Base-by-base conservation (phyloP, 176 grass and related monocot genomes). In the Zoysia japonica region DNA sequence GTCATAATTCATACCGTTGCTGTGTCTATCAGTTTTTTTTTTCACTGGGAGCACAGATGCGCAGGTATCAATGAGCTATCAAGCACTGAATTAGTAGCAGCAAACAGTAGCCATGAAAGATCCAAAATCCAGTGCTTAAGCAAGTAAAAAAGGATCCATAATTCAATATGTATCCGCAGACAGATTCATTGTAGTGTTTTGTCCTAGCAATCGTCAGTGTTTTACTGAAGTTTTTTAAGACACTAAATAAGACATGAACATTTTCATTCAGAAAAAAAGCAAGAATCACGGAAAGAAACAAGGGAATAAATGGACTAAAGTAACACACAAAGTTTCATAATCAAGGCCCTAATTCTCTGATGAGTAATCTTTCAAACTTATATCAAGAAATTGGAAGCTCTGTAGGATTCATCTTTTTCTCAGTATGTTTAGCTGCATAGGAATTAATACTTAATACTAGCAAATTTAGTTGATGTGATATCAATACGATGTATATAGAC, bases 291-390 rank as follows among this genome's bases (percentile, higher is more conserved):
- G 9, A 36, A 68, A 45, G 1, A 19, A 62, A 11, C 16, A n/a
- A 78, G 13, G 14, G 9, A 82, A 50, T 72, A 2, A 66, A 35
- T 59, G 28, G 28, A 28, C 28, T 28, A 15, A 75, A 37, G 2
- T 56, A 56, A 84, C 54, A 85, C 86, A 7, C 57, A 94, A 90
- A 83, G 90, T 94, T 92, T 94, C 82, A n/a, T 98, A 98, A 67
- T 98, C 92, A 77, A 98, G 88, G 65, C 72, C 88, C 75, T 93
- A 71, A 61, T 98, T 94, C 74, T 87, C 28, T 9, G 88, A 66
- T 37, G 83, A 94, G 83, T 98, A 98, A 93, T 93, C 90, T 67
- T 94, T 91, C 4, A 86, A 98, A 76, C 96, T 94, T 92, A 98
- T 98, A 50, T 98, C 96, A 41, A 98, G 83, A 84, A 98, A 94